Evolutionary conservation across 1,284 basidiomycete genomes (phyloP).

Genomic region (Sporisorium iseilematis-ciliati): DNA sequence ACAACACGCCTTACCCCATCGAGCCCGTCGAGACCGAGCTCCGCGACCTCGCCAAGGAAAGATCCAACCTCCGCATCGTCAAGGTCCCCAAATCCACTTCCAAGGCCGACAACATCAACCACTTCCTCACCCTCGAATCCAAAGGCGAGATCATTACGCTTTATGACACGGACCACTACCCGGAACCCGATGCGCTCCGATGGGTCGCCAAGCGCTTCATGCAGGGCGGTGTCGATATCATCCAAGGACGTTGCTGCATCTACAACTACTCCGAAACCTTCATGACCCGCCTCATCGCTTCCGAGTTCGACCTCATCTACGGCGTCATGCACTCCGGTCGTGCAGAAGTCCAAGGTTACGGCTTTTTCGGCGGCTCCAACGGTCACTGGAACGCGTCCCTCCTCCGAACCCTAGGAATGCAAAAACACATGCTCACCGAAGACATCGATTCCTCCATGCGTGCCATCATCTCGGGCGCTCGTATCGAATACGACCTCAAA

Average conservation of each 20-base stretch:
- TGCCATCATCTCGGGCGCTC: slow-evolving; percentile 62
- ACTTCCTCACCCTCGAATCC: slow-evolving; percentile 56
- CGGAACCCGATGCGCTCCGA: slow-evolving; percentile 56
- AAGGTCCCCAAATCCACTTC: slow-evolving; percentile 60
- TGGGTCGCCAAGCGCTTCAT: slow-evolving; percentile 62
- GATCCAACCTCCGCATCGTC: slow-evolving; percentile 53
- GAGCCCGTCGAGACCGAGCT: slow-evolving; percentile 55
- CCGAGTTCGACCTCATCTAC: slow-evolving; percentile 64
- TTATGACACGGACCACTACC: slow-evolving; percentile 63
- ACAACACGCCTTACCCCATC: slow-evolving; percentile 62
- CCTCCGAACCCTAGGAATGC: slow-evolving; percentile 55
- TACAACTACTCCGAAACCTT: slow-evolving; percentile 59
- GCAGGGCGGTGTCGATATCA: slow-evolving; percentile 61
- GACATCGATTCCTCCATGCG: slow-evolving; percentile 64
- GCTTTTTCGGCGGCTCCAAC: slow-evolving; percentile 64
- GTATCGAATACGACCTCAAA: slow-evolving; percentile 61
- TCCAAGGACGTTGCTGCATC: slow-evolving; percentile 64
- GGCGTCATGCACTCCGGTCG: slow-evolving; percentile 61
- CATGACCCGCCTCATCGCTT: slow-evolving; percentile 54
- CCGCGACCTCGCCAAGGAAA: slow-evolving; percentile 38
- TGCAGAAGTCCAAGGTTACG: slow-evolving; percentile 58
- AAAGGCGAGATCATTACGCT: slow-evolving; percentile 60
- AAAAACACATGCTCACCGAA: slow-evolving; percentile 63
- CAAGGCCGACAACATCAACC: slow-evolving; percentile 64
- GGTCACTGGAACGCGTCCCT: slow-evolving; percentile 66